Conservation (phyloP, 1,284 basidiomycete species). For the Tylopilus orsonianus region DNA sequence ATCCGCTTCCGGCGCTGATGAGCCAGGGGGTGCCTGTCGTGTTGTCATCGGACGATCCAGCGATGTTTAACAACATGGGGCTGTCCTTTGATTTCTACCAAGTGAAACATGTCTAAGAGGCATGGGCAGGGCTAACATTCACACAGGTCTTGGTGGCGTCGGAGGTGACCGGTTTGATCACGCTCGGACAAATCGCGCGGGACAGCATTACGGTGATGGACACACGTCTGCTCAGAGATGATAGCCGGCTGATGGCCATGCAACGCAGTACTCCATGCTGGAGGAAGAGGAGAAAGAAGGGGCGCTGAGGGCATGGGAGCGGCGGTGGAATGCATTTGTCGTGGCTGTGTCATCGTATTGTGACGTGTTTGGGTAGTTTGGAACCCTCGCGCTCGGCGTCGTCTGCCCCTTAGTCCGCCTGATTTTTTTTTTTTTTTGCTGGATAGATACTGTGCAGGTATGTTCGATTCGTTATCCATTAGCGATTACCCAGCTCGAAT, state of each 20-base stretch:
- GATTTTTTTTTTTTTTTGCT: neutral
- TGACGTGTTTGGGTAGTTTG: conserved; percentile 23
- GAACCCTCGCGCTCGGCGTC: conserved; percentile 9
- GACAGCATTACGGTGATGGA: conserved; percentile 55
- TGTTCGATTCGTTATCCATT: conserved; percentile 24
- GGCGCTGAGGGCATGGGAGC: conserved; percentile 49
- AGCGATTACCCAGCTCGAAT: conserved; percentile 36
- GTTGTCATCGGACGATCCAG: conserved; percentile 69
- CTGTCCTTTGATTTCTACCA: conserved; percentile 45
- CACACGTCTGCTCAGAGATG: neutral
- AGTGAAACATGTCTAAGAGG: conserved; percentile 1
- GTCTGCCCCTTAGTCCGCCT: neutral
- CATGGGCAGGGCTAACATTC: neutral
- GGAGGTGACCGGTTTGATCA: conserved; percentile 60
- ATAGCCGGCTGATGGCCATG: conserved; percentile 1
- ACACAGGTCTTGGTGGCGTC: conserved; percentile 59
- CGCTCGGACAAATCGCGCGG: conserved; percentile 55
- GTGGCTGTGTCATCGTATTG: conserved; percentile 32
- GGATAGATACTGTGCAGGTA: conserved; percentile 24
- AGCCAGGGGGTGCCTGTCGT: conserved; percentile 69
- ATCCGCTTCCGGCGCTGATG: conserved; percentile 63
- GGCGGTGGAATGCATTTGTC: conserved; percentile 53
- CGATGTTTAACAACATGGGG: conserved; percentile 71
- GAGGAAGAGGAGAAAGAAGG: conserved; percentile 44
- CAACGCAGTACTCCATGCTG: conserved; percentile 51